phyloP scores from a whole-genome alignment of 1,284 basidiomycete species.

The Moniliophthora roreri region DNA sequence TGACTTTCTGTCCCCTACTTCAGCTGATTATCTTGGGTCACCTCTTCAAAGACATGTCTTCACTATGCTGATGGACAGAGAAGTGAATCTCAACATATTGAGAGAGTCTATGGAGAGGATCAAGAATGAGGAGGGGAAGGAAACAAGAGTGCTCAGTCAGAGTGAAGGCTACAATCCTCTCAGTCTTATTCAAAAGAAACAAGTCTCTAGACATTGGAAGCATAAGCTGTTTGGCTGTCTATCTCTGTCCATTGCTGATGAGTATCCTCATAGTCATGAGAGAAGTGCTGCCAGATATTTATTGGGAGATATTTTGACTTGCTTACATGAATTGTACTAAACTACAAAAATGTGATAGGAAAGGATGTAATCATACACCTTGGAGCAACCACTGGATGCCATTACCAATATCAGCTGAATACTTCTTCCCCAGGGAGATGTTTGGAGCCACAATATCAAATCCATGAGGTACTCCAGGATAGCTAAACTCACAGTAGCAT shows the following conservation, averaged over 20 bases:
- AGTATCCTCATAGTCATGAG: slow-evolving; percentile 50
- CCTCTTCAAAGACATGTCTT: slow-evolving; percentile 59
- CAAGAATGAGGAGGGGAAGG: slow-evolving; percentile 22
- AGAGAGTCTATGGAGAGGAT: slow-evolving; percentile 36
- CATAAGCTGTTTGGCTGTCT: slow-evolving; percentile 41
- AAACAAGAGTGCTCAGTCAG: slow-evolving; percentile 33
- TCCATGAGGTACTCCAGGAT: neutral
- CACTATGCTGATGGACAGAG: slow-evolving; percentile 43
- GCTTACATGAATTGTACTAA: too few species aligned
- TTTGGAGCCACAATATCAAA: neutral
- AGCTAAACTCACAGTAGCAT: neutral
- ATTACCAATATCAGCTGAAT: too few species aligned
- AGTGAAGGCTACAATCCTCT: slow-evolving; percentile 63
- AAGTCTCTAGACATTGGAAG: slow-evolving; percentile 74
- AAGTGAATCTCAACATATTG: slow-evolving; percentile 53
- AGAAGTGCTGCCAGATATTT: slow-evolving; percentile 51
- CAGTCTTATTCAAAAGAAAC: slow-evolving; percentile 57
- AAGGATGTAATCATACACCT: slow-evolving; percentile 10
- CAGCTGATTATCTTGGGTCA: slow-evolving; percentile 65
- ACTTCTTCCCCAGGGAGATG: neutral
- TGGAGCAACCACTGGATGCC: too few species aligned
- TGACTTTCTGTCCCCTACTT: slow-evolving; percentile 64
- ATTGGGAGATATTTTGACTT: slow-evolving; percentile 70
- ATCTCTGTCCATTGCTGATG: slow-evolving; percentile 11
- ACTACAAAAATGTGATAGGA: too few species aligned